Evolutionary conservation across 495 filamentous ascomycete species (phyloP), one percentile per base, ranked within the genome.

Genomic region (Penicillium longicatenatum): DNA sequence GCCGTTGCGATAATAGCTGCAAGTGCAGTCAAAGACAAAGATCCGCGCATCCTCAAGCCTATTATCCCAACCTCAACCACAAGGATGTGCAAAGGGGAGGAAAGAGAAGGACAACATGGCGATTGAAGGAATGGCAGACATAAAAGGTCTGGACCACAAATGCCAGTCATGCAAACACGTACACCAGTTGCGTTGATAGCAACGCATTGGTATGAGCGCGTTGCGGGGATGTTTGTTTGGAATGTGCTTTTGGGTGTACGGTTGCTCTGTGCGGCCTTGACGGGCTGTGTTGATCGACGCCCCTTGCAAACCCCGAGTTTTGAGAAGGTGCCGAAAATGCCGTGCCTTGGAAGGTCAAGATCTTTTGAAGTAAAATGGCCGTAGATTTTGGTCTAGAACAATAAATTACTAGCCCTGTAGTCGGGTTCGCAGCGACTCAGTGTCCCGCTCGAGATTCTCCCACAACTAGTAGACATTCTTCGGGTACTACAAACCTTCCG

Each of bases 11-110:
- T 21, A 39, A 59, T 22, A 44, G 54, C 61, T 57, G 52, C 54
- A 21, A 69, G 10, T 12, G 55, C 59, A 57, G 42, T 31, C 9
- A 57, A 48, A 47, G 50, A 62, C 17, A 60, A 22, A 14, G 50
- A 22, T 9, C 61, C 35, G 51, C 57, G 37, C 66, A 69, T 69
- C 55, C 47, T 67, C 22, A 43, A 51, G 52, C 54, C 14, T 17
- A 19, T n/a, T 6, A 29, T 29, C 45, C 24, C 24, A 29, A 29
- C 24, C 45, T 29, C 22, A 29, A 48, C 24, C 45, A 30, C 16
- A 30, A 48, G 24, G 21, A 24, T 6, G 16, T 29, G 14, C 24
- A 14, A 17, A 29, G 24, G 24, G 8, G 8, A 19, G 14, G 20
- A 9, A 17, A 8, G 11, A 30, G 14, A 1, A 48, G 24, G 7